Evolutionary conservation across 352 stramenopile genomes (phyloP), one percentile per base, ranked within the genome.

Genomic region (Halophytophthora polymorphica): DNA sequence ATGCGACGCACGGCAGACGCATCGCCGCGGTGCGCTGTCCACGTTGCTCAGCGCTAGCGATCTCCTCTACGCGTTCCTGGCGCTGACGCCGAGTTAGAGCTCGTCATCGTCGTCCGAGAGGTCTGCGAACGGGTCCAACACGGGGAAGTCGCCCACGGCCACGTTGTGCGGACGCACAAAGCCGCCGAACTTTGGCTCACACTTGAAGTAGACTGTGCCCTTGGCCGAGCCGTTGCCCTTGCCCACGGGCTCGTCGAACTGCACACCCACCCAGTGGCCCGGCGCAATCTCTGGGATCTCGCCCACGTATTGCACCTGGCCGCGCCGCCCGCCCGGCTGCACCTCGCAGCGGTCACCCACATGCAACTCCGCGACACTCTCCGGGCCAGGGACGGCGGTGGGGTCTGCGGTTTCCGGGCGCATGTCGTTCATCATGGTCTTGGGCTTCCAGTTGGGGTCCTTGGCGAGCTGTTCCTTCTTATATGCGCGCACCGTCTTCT

Each of bases 291-390:
- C 92, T 14, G 95, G 66, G 39, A 98, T 86, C 58, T 91, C 62
- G 10, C 97, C 97, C 11, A 98, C 43, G 64, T 86, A 99, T 25
- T 73, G 71, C 33, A 99, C 86, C 21, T 65, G 66, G 19, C 97
- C 97, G 21, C 96, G 79, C 35, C 97, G 79, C n/a, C 77, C 83
- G 22, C 97, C 97, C 1, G 97, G 97, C 56, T 93, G 73, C 31
- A 99, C 93, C 74, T 99, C 90, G 66, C 97, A 99, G n/a, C 97
- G 83, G 19, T 92, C 69, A n/a, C 92, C 94, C 13, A 99, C 68
- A 25, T 76, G 64, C 53, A 98, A 97, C 38, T 77, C 57, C 37
- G 64, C 60, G n/a, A 98, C 76, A 50, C 54, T 82, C 21, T 93
- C 83, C 10, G 71, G 64, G 0, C 80, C 85, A 39, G 74, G 80